Evolutionary conservation across 176 grass and related monocot genomes (phyloP), one percentile per base, ranked within the genome.

Genomic region (Saccharum spontaneum): DNA sequence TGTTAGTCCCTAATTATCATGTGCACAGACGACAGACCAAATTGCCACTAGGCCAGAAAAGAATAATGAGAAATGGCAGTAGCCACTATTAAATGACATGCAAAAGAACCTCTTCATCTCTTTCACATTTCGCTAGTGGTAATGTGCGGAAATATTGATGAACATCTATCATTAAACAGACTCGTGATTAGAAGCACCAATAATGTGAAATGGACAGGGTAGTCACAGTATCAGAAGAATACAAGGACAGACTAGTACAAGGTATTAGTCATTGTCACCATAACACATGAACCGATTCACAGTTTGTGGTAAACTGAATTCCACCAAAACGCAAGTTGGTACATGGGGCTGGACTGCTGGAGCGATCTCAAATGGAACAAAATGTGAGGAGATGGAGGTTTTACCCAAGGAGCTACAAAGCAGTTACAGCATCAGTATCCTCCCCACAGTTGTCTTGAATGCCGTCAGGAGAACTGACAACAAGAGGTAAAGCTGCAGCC

Each of bases 221-320:
- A 41, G 10, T 22, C 18, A 67, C 69, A 73, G 36, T 15, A 45
- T 57, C 16, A 77, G 24, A 77, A 76, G 9, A 82, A 86, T 38
- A 66, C 9, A 57, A 38, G 67, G 66, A 23, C 17, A 48, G 52
- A 66, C 16, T 34, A 77, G 16, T 26, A 74, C 37, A 84, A 57
- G 48, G 13, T 77, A 39, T 55, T 82, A 61, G 37, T 78, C 45
- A 55, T 10, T 24, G 57, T 24, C n/a, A 61, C 57, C 9, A 24
- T 8, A 61, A 60, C 3, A 22, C 22, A 62, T 26, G 59, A 62
- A 62, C 1, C 3, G 0, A 62, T 62, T 62, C 59, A 12, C n/a
- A 62, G 59, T 12, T 26, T 62, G 10, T 62, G 59, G n/a, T 11
- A 26, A 62, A 26, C 59, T 26, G 59, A 12, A 62, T 62, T 62